phyloP scores from a whole-genome alignment of 352 stramenopile genomes.

The Globisporangium irregulare region DNA sequence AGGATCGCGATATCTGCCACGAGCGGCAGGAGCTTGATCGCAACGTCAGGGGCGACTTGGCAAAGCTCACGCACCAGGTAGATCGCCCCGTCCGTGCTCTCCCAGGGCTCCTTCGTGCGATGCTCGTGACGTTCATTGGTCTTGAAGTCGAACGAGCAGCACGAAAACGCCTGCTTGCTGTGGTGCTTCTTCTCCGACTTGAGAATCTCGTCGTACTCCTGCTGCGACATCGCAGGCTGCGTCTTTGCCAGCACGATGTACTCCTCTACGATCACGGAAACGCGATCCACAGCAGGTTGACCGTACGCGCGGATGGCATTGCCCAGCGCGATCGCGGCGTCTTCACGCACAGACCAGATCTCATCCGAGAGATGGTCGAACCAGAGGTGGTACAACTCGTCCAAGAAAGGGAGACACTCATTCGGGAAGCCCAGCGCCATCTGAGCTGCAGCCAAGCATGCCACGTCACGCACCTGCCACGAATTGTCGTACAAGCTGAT shows the following conservation, averaged over 20 bases:
- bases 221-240: conserved; percentile 90
- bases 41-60: conserved; percentile 46
- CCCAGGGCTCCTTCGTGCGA: conserved; percentile 91
- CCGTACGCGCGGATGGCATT: conserved; percentile 93
- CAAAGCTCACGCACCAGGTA: conserved; percentile 95
- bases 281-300: conserved; percentile 67
- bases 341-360: conserved; percentile 97
- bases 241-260: conserved; percentile 86
- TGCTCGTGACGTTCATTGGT: conserved; percentile 83
- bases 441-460: conserved; percentile 87
- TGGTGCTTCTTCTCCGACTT: conserved; percentile 91
- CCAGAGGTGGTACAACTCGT: conserved; percentile 88
- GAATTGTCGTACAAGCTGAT: conserved; percentile 96
- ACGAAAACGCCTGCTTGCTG: conserved; percentile 93
- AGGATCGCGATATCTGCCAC: conserved; percentile 75
- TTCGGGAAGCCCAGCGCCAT: conserved; percentile 82
- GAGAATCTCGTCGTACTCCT: conserved; percentile 90
- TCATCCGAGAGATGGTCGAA: conserved; percentile 95
- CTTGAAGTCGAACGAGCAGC: conserved; percentile 94
- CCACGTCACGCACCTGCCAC: conserved; percentile 95
- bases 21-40: conserved; percentile 45
- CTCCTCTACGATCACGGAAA: conserved; percentile 64
- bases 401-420: conserved; percentile 85
- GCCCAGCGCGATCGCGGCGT: conserved; percentile 93
- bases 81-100: conserved; percentile 94